These are phyloP conservation scores for Sugiyamaella paludigena DNA, from an alignment of 1,139 yeast species.

Conservation along the genomic window DNA sequence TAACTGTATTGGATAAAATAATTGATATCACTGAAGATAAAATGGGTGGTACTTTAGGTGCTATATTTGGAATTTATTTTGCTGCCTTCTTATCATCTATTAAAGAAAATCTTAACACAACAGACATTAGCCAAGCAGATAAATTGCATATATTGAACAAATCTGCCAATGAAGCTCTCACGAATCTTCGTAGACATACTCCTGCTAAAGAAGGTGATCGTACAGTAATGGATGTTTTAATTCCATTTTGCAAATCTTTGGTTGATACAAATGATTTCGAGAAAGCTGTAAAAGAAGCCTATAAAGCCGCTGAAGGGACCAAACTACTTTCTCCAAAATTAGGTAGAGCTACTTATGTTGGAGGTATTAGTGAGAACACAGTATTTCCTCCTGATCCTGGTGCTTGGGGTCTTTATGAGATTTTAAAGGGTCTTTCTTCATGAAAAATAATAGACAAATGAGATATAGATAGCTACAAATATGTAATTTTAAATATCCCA, in stretches of 20 bases:
- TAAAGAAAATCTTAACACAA: conserved; percentile 23
- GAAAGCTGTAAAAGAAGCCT: conserved; percentile 40
- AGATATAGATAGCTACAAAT: too few species aligned
- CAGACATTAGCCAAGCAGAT: background rate
- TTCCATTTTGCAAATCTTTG: conserved; percentile 45
- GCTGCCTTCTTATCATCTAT: conserved; percentile 44
- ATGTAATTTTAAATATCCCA: too few species aligned
- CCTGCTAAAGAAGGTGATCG: conserved; percentile 52
- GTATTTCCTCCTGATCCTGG: conserved; percentile 51
- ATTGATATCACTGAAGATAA: conserved; percentile 44
- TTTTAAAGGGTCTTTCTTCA: conserved; percentile 22
- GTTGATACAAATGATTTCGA: conserved; percentile 33
- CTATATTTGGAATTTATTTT: conserved; percentile 48
- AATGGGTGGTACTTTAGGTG: conserved; percentile 59
- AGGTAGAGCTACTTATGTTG: conserved; percentile 51
- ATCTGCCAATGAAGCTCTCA: conserved; percentile 35
- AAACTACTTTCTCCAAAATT: conserved; percentile 44
- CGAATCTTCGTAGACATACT: conserved; percentile 44
- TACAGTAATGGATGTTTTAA: conserved; percentile 54
- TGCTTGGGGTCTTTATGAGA: conserved; percentile 42
- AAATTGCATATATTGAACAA: background rate
- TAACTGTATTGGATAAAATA: conserved; percentile 31
- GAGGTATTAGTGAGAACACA: conserved; percentile 32
- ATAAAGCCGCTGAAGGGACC: conserved; percentile 45
- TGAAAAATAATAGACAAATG: background rate